A percentile compares a stretch with the other conserved stretches of the same genome.
Evolutionary conservation across 2,329 filamentous ascomycete genomes (phyloP).

Genomic region (Apiospora hydei): DNA sequence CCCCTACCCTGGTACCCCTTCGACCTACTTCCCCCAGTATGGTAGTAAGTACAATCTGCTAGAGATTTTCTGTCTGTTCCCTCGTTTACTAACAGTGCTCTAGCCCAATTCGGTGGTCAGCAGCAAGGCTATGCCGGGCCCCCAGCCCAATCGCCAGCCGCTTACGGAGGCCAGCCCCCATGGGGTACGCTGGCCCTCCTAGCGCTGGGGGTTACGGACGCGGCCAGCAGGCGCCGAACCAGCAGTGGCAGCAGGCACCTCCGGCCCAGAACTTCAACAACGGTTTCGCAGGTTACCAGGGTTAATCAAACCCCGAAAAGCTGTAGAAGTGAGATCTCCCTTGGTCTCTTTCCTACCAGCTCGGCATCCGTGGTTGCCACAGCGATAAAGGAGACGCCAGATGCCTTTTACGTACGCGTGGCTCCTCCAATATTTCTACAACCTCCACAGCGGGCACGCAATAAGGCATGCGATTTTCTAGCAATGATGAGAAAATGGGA

Average conservation of each 20-base stretch:
- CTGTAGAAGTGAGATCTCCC: constrained; percentile 25
- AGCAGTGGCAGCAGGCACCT: constrained; percentile 58
- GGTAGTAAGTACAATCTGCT: constrained; percentile 66
- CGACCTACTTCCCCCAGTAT: constrained; percentile 92
- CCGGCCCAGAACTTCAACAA: constrained; percentile 66
- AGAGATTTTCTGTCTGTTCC: background rate
- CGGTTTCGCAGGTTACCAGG: constrained; percentile 70
- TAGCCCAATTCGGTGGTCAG: constrained; percentile 68
- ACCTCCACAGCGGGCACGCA: background rate
- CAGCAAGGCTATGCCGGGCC: constrained; percentile 71
- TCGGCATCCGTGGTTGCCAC: background rate
- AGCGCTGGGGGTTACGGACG: constrained; percentile 78
- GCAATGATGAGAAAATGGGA: constrained; percentile 16
- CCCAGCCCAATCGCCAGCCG: constrained; percentile 66
- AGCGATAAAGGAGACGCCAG: background rate
- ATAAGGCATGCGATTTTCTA: constrained; percentile 13
- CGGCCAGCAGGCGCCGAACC: constrained; percentile 67
- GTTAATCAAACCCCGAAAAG: constrained; percentile 52
- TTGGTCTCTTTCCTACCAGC: constrained; percentile 31
- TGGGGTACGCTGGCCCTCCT: constrained; percentile 74
- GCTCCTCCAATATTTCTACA: background rate
- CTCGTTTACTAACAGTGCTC: constrained; percentile 49
- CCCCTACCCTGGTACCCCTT: constrained; percentile 79
- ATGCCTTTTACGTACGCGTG: constrained; percentile 19
- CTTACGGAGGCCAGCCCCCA: constrained; percentile 69